Conservation (phyloP, 2,329 filamentous ascomycete species). For the Pseudofabraea citricarpa region DNA sequence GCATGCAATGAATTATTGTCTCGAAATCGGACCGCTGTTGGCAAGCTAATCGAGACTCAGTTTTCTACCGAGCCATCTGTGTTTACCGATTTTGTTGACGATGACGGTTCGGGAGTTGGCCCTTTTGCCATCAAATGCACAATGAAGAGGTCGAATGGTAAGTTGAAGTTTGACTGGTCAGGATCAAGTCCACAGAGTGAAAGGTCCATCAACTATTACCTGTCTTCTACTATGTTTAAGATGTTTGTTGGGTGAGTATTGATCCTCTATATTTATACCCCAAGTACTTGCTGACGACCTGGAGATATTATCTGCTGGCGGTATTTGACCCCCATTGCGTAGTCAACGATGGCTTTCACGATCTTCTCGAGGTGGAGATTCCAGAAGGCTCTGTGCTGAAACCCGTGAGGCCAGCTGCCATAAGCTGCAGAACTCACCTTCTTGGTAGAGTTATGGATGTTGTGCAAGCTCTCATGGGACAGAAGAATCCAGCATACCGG, state of each 20-base stretch:
- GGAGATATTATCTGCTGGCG: slow-evolving; percentile 41
- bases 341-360: slow-evolving; percentile 47
- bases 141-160: slow-evolving; percentile 38
- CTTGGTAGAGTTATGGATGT: slow-evolving; percentile 43
- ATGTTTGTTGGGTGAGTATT: slow-evolving; percentile 39
- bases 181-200: slow-evolving; percentile 42
- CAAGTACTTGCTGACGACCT: too few relatives aligned
- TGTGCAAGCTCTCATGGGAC: slow-evolving; percentile 44
- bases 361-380: slow-evolving; percentile 41
- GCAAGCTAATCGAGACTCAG: slow-evolving; percentile 39
- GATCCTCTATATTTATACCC: too few relatives aligned
- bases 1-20: slow-evolving; percentile 38
- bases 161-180: slow-evolving; percentile 42
- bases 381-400: slow-evolving; percentile 39
- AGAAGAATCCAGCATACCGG: slow-evolving; percentile 39
- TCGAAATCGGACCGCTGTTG: slow-evolving; percentile 38
- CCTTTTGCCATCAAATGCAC: slow-evolving; percentile 42
- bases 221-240: slow-evolving; percentile 44
- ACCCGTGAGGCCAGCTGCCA: slow-evolving; percentile 40
- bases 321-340: slow-evolving; percentile 42
- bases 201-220: slow-evolving; percentile 42
- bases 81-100: slow-evolving; percentile 45
- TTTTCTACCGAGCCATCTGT: slow-evolving; percentile 35
- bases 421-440: slow-evolving; percentile 43
- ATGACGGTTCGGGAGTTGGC: slow-evolving; percentile 39